Evolutionary conservation across 352 stramenopile genomes (phyloP).

Genomic region (Phytophthora ramorum): DNA sequence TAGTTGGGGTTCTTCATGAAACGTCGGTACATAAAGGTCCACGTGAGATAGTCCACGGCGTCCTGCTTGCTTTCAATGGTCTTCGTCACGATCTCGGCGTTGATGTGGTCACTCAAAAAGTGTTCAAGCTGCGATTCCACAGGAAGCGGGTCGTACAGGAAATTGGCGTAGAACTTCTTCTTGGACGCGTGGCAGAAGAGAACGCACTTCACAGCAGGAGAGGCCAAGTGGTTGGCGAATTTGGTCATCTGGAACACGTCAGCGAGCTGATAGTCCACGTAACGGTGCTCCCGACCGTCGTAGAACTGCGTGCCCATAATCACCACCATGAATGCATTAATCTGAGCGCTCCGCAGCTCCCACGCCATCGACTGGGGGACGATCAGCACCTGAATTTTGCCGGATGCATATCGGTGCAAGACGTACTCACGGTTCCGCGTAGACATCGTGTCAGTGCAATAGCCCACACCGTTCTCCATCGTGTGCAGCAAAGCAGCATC

Average conservation of each 20-base stretch:
- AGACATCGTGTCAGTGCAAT: constrained; percentile 95
- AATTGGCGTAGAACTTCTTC: constrained; percentile 98
- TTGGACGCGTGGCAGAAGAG: constrained; percentile 98
- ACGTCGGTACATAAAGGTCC: constrained; percentile 99
- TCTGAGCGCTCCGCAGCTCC: constrained; percentile 77
- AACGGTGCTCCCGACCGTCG: constrained; percentile 95
- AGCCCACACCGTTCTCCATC: constrained; percentile 94
- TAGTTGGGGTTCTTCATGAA: constrained; percentile 99
- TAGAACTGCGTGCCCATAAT: constrained; percentile 99
- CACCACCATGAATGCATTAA: constrained; percentile 93
- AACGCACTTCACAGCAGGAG: constrained; percentile 91
- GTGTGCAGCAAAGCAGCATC: constrained; percentile 96
- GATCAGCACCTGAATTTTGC: constrained; percentile 94
- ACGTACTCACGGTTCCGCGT: constrained; percentile 92
- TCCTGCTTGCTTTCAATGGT: constrained; percentile 99
- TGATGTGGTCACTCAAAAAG: constrained; percentile 98
- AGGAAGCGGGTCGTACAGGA: constrained; percentile 99
- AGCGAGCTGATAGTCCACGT: constrained; percentile 97
- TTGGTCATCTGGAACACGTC: constrained; percentile 99
- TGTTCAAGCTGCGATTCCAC: constrained; percentile 99
- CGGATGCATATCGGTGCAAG: constrained; percentile 86
- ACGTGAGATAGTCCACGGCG: constrained; percentile 99
- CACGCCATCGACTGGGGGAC: constrained; percentile 95
- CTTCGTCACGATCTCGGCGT: constrained; percentile 98
- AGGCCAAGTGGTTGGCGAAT: constrained; percentile 62